phyloP scores from a whole-genome alignment of 2,329 filamentous ascomycete species.

The Geosmithia putterillii region DNA sequence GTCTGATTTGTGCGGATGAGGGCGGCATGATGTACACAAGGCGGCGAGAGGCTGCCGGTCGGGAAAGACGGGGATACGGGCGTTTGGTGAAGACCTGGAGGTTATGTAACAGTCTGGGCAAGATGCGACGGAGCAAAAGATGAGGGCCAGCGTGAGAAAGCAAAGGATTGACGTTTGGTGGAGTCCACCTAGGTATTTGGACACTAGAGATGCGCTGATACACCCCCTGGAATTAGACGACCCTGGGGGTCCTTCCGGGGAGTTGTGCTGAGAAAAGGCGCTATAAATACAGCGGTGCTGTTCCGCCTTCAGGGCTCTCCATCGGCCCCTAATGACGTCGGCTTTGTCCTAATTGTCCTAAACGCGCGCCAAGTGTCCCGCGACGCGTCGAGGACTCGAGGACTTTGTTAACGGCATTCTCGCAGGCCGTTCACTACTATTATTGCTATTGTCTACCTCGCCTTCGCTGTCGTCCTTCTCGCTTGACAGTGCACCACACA shows the following conservation, averaged over 20 bases:
- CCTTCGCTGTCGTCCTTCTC: neutral
- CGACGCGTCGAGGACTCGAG: conserved; percentile 1
- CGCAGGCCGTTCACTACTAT: neutral
- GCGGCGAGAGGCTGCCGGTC: neutral
- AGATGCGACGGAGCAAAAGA: neutral
- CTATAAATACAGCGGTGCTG: neutral
- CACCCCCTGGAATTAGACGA: neutral
- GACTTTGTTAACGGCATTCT: neutral
- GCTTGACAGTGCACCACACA: neutral
- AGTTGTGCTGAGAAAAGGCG: neutral
- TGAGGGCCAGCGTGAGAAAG: neutral
- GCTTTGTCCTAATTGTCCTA: neutral
- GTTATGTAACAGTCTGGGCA: neutral
- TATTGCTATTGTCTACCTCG: neutral
- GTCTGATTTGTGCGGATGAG: conserved; percentile 25
- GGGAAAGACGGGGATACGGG: neutral
- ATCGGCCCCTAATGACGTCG: neutral
- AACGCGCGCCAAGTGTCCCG: neutral
- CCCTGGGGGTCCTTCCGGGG: too few species aligned
- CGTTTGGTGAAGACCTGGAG: neutral
- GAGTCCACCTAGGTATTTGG: too few species aligned
- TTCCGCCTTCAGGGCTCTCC: neutral
- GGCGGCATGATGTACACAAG: conserved; percentile 18
- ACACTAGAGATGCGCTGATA: neutral
- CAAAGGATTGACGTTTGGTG: too few species aligned